Conservation (phyloP, 2,329 filamentous ascomycete genomes). For the Capronia epimyces region DNA sequence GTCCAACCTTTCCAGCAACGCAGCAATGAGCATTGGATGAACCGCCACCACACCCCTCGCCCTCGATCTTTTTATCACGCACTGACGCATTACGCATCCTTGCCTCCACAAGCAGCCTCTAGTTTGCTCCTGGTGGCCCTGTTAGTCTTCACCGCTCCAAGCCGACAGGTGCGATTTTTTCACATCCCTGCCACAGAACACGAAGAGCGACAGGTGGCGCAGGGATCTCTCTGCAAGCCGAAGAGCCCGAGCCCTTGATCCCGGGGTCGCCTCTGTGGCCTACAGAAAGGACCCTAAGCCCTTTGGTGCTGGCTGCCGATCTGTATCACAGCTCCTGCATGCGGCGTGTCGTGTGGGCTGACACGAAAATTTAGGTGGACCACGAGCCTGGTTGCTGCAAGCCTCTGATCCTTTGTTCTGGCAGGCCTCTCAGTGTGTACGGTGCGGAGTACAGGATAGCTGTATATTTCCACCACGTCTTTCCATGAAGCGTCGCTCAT, state of each 20-base stretch:
- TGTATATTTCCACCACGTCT: too few species aligned
- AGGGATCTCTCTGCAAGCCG: background rate
- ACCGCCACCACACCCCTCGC: background rate
- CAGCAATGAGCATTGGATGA: background rate
- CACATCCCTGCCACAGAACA: background rate
- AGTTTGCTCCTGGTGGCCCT: background rate
- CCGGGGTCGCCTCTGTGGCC: background rate
- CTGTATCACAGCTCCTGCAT: too few species aligned
- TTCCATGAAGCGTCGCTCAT: background rate
- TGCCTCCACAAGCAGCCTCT: background rate
- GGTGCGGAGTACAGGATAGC: background rate
- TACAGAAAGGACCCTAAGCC: too few species aligned
- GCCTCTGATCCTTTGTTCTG: background rate
- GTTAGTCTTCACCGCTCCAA: background rate
- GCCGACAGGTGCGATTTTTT: background rate
- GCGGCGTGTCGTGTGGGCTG: constrained; percentile 1
- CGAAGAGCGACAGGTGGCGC: background rate
- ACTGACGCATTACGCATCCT: background rate
- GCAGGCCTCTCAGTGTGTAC: background rate
- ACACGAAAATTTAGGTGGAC: constrained; percentile 1
- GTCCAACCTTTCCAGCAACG: constrained; percentile 8
- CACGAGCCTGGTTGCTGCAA: background rate
- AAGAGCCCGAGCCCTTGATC: too few species aligned
- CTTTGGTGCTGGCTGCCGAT: too few species aligned
- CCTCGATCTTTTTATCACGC: background rate